These are phyloP conservation scores for Apiotrichum gamsii DNA, from an alignment of 1,284 basidiomycete species.

Conservation along the genomic window DNA sequence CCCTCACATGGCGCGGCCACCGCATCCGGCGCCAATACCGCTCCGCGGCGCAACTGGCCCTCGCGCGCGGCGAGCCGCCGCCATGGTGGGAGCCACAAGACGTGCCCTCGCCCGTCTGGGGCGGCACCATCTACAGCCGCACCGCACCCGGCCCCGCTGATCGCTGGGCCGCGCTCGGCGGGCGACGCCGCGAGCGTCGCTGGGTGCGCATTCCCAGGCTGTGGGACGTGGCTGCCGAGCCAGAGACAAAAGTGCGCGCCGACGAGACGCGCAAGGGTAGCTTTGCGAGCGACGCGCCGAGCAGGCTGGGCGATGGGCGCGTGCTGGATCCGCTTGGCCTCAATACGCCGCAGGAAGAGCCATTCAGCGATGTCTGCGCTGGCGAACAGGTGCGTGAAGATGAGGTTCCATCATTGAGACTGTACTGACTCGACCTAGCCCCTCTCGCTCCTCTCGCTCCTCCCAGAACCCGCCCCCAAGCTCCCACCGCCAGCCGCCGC, in stretches of 20 bases:
- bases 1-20: constrained; percentile 28
- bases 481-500: background rate
- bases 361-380: too few relatives aligned
- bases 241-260: background rate
- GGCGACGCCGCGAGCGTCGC: constrained; percentile 1
- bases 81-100: constrained; percentile 3
- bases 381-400: too few relatives aligned
- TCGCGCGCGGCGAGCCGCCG: constrained; percentile 34
- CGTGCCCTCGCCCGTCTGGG: background rate
- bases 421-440: too few relatives aligned
- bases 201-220: constrained; percentile 27
- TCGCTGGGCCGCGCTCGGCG: constrained; percentile 4
- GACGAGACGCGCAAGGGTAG: too few relatives aligned
- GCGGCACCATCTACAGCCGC: background rate
- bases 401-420: too few relatives aligned
- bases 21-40: constrained; percentile 34
- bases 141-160: background rate
- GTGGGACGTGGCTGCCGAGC: constrained; percentile 13
- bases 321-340: background rate
- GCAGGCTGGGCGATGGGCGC: background rate
- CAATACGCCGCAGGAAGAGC: too few relatives aligned
- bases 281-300: too few relatives aligned
- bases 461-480: background rate
- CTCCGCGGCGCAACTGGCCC: constrained; percentile 32
- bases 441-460: constrained; percentile 6